These are phyloP conservation scores for Neonectria punicea DNA, from an alignment of 2,329 filamentous ascomycete genomes.

Conservation along the genomic window DNA sequence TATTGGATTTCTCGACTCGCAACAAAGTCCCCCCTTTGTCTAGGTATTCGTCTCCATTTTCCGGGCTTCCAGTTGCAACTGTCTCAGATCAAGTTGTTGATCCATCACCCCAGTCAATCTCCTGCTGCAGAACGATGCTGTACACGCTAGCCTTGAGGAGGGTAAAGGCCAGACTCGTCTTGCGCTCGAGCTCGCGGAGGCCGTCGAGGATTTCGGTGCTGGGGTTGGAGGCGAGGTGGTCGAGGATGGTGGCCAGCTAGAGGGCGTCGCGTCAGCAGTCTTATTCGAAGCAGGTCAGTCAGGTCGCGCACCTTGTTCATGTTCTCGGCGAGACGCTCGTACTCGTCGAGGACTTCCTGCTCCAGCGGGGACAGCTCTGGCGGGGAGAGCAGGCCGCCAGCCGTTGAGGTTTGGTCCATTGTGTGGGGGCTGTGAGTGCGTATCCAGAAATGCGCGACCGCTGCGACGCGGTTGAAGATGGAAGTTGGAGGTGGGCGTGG, in stretches of 20 bases:
- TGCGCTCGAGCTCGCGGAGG: constrained; percentile 87
- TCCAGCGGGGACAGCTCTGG: constrained; percentile 81
- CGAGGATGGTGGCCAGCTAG: constrained; percentile 69
- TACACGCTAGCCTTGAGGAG: constrained; percentile 98
- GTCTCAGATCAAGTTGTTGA: constrained; percentile 47
- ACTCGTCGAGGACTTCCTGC: constrained; percentile 95
- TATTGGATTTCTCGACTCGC: neutral
- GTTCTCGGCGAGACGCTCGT: constrained; percentile 86
- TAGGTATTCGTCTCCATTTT: neutral
- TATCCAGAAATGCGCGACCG: neutral
- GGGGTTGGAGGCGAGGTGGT: constrained; percentile 74
- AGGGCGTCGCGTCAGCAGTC: constrained; percentile 7
- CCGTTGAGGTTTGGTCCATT: constrained; percentile 39
- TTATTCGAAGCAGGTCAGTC: neutral
- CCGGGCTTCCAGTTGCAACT: constrained; percentile 1
- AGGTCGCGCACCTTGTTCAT: constrained; percentile 78
- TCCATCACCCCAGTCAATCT: constrained; percentile 79
- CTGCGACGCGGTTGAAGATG: neutral
- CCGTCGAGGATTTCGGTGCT: constrained; percentile 87
- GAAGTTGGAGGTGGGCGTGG: neutral
- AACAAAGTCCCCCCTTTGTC: neutral
- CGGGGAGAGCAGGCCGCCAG: constrained; percentile 49
- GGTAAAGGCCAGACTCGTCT: constrained; percentile 95
- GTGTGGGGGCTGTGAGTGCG: neutral
- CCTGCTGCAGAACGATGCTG: constrained; percentile 97